Evolutionary conservation across 2,329 filamentous ascomycete genomes (phyloP).

Genomic region (Raffaelea albimanens): DNA sequence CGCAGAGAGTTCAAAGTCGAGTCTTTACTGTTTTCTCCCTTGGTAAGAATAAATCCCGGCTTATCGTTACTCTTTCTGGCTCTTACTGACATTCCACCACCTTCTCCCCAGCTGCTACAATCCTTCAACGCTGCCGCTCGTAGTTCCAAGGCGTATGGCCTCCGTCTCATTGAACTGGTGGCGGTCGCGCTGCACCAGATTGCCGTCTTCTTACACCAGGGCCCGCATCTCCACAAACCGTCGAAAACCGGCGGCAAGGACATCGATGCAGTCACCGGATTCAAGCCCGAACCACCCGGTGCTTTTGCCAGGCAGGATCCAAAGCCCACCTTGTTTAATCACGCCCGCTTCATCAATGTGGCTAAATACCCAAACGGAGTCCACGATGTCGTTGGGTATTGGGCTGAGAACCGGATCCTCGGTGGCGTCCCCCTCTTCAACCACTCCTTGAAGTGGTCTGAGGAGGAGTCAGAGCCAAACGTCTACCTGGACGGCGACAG

Average conservation of each 20-base stretch:
- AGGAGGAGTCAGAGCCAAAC: neutral
- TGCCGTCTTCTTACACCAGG: neutral
- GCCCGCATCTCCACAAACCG: neutral
- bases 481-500: neutral
- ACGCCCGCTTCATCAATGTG: neutral
- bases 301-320: too few species aligned
- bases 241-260: neutral
- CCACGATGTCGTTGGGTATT: constrained; percentile 16
- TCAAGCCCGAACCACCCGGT: too few species aligned
- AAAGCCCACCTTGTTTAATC: neutral
- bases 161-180: neutral
- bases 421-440: constrained; percentile 21
- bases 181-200: neutral
- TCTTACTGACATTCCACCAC: too few species aligned
- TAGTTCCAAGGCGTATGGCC: too few species aligned
- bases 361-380: constrained; percentile 10
- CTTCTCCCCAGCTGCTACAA: too few species aligned
- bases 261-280: neutral
- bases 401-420: constrained; percentile 19
- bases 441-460: neutral
- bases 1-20: too few species aligned
- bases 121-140: too few species aligned
- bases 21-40: too few species aligned
- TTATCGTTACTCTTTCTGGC: too few species aligned
- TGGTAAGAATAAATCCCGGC: too few species aligned